These are phyloP conservation scores for Saposhnikovia divaricata DNA, from an alignment of 129 eudicot species.

Conservation along the genomic window DNA sequence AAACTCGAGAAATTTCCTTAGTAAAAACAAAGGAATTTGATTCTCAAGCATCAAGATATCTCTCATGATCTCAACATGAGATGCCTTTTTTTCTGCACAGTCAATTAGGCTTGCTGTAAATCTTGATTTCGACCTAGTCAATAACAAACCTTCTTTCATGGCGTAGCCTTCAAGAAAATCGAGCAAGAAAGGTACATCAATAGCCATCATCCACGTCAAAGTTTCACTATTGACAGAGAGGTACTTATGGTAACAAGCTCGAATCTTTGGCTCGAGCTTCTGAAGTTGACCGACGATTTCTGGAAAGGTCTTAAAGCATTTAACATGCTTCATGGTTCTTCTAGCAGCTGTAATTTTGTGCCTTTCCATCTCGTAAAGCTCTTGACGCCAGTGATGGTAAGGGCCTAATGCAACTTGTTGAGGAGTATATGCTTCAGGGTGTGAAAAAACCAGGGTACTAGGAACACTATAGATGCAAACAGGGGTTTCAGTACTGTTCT, in stretches of 20 bases:
- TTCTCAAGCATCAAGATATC: constrained; percentile 63
- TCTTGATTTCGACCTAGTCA: constrained; percentile 24
- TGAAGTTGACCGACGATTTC: constrained; percentile 26
- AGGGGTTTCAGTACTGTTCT: constrained; percentile 26
- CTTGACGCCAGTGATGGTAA: constrained; percentile 43
- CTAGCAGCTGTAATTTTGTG: constrained; percentile 47
- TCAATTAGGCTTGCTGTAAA: constrained; percentile 28
- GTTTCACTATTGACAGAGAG: constrained; percentile 37
- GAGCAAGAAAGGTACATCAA: constrained; percentile 47
- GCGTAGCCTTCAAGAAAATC: constrained; percentile 49
- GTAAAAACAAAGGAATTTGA: constrained; percentile 42
- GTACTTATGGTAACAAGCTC: constrained; percentile 49
- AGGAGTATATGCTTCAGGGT: constrained; percentile 43
- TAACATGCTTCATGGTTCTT: constrained; percentile 27
- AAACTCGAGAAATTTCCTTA: constrained; percentile 30
- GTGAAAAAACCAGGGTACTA: constrained; percentile 11
- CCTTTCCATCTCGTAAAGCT: constrained; percentile 57
- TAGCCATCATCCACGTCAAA: constrained; percentile 59
- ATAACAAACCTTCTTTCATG: constrained; percentile 17
- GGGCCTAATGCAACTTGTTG: constrained; percentile 65
- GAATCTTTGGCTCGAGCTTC: constrained; percentile 28
- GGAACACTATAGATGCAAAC: constrained; percentile 45
- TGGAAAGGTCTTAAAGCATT: constrained; percentile 19
- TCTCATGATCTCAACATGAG: constrained; percentile 40
- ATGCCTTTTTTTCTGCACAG: constrained; percentile 26